Evolutionary conservation across 176 grass and related monocot species (phyloP), one percentile per base, ranked within the genome.

Genomic region (Aegilops umbellulata): DNA sequence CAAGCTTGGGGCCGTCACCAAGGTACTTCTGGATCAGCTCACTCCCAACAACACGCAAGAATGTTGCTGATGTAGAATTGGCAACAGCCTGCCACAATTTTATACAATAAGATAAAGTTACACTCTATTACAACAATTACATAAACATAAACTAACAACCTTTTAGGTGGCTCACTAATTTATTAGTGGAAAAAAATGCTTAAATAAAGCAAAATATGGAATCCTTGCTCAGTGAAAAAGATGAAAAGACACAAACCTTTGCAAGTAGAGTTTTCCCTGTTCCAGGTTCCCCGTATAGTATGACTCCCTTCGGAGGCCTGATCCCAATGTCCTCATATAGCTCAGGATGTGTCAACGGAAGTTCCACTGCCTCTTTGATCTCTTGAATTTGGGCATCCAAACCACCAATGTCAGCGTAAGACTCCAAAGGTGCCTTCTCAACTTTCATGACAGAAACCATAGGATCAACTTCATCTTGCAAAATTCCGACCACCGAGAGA

Each of bases 391-490:
- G 93, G 62, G 93, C 93, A 86, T 95, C 93, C 74, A 95, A 83
- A 44, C 90, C 93, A 86, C 93, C 93, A 68, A 95, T 93, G 80
- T 95, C 90, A 78, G 90, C 93, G 84, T 95, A 92, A 77, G 90
- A 95, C 68, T 95, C 90, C 75, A 93, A 83, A 88, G 90, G 90
- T 70, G 90, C 93, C 64, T 95, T 95, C 68, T 95, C 93, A 49
- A 95, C 90, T 89, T 95, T 95, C 93, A 95, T 95, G 31, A 95
- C 90, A 63, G 93, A 95, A 83, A 95, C 90, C 90, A 95, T 95
- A 20, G 93, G 93, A 83, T 95, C 93, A 80, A 92, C 93, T 46
- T 95, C 90, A 69, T 93, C 90, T 88, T 92, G 93, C 69, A 95
- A 84, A 88, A 92, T 92, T 73, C 93, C 93, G 25, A 95, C 93